Conservation (phyloP, 2,329 filamentous ascomycete species). For the Aspergillus sp. region DNA sequence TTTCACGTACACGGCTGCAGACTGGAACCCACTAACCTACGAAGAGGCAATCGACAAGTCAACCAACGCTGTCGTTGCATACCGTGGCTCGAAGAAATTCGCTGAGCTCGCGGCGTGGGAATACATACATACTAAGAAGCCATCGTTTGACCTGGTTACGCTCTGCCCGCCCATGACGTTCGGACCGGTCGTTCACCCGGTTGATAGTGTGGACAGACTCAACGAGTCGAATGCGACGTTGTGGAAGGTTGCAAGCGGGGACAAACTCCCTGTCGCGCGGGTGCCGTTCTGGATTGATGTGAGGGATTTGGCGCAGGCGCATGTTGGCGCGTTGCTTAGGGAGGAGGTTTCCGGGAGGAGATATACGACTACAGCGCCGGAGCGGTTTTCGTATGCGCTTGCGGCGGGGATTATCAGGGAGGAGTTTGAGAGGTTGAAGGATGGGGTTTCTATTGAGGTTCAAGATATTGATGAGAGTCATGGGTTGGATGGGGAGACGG, state of each 20-base stretch:
- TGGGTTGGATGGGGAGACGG: constrained; percentile 45
- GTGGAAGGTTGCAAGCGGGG: constrained; percentile 41
- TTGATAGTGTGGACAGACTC: constrained; percentile 33
- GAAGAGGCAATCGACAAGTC: constrained; percentile 22
- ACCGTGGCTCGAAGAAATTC: constrained; percentile 35
- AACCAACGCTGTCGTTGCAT: constrained; percentile 27
- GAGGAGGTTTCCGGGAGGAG: constrained; percentile 32
- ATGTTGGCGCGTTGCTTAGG: constrained; percentile 43
- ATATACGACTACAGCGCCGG: constrained; percentile 40
- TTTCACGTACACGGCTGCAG: constrained; percentile 27
- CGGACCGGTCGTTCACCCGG: constrained; percentile 44
- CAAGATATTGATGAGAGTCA: constrained; percentile 33
- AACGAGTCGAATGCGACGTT: constrained; percentile 47
- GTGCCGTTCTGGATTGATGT: constrained; percentile 45
- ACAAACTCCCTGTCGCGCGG: constrained; percentile 33
- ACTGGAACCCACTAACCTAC: constrained; percentile 36
- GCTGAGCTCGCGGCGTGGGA: constrained; percentile 31
- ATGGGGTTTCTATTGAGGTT: constrained; percentile 31
- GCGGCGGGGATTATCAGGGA: constrained; percentile 25
- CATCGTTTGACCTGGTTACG: constrained; percentile 44
- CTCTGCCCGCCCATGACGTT: constrained; percentile 49
- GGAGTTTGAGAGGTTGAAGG: constrained; percentile 4
- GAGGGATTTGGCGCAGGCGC: constrained; percentile 46
- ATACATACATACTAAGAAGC: constrained; percentile 34
- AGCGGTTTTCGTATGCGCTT: constrained; percentile 48